phyloP scores from a whole-genome alignment of 169 alveolate genomes.

The Plasmodium adleri region DNA sequence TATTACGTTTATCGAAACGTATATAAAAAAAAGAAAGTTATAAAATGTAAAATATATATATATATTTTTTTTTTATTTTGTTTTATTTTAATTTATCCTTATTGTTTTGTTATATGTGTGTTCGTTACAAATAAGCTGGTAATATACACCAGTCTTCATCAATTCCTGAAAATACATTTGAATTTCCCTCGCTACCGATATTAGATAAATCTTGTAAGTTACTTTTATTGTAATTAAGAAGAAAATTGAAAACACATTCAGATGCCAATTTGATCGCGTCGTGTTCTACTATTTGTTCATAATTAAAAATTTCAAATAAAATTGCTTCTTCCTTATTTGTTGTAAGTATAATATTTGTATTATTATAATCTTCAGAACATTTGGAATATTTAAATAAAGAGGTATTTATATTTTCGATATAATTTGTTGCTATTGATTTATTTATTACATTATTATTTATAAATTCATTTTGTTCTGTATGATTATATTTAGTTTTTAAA shows the following conservation, averaged over 20 bases:
- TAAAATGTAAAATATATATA: no score
- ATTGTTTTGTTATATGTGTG: background rate
- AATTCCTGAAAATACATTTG: conserved; percentile 12
- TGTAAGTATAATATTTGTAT: conserved; percentile 24
- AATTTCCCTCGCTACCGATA: background rate
- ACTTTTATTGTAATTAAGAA: conserved; percentile 20
- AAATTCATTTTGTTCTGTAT: conserved; percentile 5
- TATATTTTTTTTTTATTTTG: background rate
- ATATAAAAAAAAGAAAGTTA: no score
- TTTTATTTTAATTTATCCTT: background rate
- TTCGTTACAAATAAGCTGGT: conserved; percentile 32
- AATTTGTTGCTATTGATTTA: conserved; percentile 8
- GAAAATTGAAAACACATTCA: conserved; percentile 46
- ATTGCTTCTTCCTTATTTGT: conserved; percentile 53
- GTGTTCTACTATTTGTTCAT: conserved; percentile 58
- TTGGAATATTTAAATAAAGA: conserved; percentile 1
- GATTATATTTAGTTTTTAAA: conserved; percentile 13
- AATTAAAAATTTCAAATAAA: conserved; percentile 61
- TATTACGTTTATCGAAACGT: no score
- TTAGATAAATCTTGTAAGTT: conserved; percentile 19
- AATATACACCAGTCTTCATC: conserved; percentile 64
- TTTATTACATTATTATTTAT: background rate
- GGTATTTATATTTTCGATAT: background rate
- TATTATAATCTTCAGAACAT: conserved; percentile 10
- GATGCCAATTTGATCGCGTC: conserved; percentile 58